Base-by-base conservation (phyloP, 106 monocot genomes). In the Platanthera zijinensis region DNA sequence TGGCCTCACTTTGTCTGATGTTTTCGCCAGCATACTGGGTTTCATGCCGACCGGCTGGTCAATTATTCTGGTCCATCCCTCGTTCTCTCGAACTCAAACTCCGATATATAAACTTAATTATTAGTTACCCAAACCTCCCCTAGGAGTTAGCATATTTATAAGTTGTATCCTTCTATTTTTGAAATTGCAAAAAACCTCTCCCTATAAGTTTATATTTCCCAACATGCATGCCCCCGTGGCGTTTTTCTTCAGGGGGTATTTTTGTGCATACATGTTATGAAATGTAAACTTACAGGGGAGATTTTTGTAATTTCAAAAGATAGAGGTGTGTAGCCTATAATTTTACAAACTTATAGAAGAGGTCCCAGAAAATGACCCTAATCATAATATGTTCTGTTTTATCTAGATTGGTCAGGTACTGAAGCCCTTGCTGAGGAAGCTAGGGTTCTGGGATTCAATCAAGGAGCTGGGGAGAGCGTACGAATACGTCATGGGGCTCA, bases 21-120 rank as follows among this genome's bases (percentile, higher is more conserved):
- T 93, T 10, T 93, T 96, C 57, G 93, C 93, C 4, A 81, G 85
- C 54, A 78, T 96, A 14, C 75, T 96, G 18, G 92, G 90, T 12
- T 96, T 93, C 87, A 85, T 96, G 93, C 96, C 96, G 21, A 90
- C 96, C 8, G 96, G 96, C 3, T 96, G 92, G 90, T 79, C 83
- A 5, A 18, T 96, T 76, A 87, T 95, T 76, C 77, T 92, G 83
- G 95, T 95, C 57, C 89, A 84, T 85, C 8, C 10, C 39, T 8
- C 39, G 4, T 39, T 39, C 39, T 39, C 39, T 39, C 1, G 39
- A 39, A 39, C 39, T 39, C 39, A 39, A 39, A 39, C 19, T 17
- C 6, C 6, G 15, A 63, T 17, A 63, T 39, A 39, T 39, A 39
- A 39, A 39, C 39, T 3, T 39, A 39, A 39, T 39, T 39, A 39